Conservation (phyloP, 192 early-diverging fungal genomes). For the Coemansia sp. region DNA sequence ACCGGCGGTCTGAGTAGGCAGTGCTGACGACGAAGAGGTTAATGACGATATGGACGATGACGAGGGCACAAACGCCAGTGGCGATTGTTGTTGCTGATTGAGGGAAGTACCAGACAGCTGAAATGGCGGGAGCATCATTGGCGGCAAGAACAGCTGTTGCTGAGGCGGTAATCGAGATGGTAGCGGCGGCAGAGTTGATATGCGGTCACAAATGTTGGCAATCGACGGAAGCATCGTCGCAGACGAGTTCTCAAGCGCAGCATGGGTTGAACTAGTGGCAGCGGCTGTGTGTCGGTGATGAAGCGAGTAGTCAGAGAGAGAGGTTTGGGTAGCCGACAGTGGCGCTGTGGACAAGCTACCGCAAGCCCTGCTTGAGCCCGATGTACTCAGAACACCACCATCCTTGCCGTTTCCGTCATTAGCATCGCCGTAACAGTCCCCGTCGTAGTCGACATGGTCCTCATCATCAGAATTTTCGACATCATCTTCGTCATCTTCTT, state of each 20-base stretch:
- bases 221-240: conserved; percentile 30
- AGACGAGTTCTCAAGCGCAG: neutral
- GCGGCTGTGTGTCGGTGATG: neutral
- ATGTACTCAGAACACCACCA: neutral
- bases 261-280: neutral
- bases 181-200: neutral
- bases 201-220: conserved; percentile 28
- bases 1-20: neutral
- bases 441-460: conserved; percentile 7
- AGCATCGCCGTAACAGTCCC: neutral
- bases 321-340: neutral
- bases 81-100: neutral
- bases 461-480: conserved; percentile 7
- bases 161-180: neutral
- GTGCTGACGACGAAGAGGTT: neutral
- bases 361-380: neutral
- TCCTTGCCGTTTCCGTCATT: neutral
- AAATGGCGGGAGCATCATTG: neutral
- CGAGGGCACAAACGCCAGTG: neutral
- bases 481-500: conserved; percentile 3
- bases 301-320: neutral
- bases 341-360: neutral
- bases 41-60: neutral
- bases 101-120: neutral
- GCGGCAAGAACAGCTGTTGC: conserved; percentile 1